Percentiles rank a stretch among this genome's conserved stretches.
Conservation (phyloP, 768 basidiomycete genomes). For the Podaxis sp. region DNA sequence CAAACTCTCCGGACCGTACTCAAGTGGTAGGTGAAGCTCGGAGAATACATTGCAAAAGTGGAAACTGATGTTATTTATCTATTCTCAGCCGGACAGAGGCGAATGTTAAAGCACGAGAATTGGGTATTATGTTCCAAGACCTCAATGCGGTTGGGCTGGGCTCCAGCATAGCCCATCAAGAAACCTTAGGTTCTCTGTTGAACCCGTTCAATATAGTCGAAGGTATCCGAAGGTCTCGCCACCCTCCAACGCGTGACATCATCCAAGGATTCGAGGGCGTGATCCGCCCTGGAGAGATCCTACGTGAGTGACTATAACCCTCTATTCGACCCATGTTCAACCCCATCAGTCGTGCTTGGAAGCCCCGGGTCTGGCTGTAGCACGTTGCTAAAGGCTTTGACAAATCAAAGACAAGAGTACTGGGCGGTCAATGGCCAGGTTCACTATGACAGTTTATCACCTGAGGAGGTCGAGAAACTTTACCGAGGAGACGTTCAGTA, state of each 20-base stretch:
- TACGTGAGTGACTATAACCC: conserved; percentile 58
- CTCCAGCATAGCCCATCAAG: conserved; percentile 41
- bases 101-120: conserved; percentile 33
- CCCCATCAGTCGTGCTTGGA: conserved; percentile 74
- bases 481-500: conserved; percentile 82
- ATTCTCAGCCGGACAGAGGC: not conserved
- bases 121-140: conserved; percentile 52
- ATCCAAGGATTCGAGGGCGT: conserved; percentile 65
- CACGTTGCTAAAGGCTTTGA: conserved; percentile 78
- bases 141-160: conserved; percentile 53
- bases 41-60: too few species aligned
- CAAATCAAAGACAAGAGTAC: conserved; percentile 73
- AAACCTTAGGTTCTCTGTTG: conserved; percentile 53
- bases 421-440: conserved; percentile 68
- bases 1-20: too few species aligned
- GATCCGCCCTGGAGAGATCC: conserved; percentile 72
- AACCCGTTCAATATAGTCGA: conserved; percentile 40
- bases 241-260: conserved; percentile 66
- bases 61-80: too few species aligned
- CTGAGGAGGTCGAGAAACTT: conserved; percentile 58
- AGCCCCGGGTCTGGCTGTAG: conserved; percentile 84
- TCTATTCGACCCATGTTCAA: not conserved
- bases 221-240: conserved; percentile 45
- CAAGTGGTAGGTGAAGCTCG: too few species aligned
- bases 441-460: conserved; percentile 73